Evolutionary conservation across 179 eudicot species (phyloP), one percentile per base, ranked within the genome.

Genomic region (Silene noctiflora): DNA sequence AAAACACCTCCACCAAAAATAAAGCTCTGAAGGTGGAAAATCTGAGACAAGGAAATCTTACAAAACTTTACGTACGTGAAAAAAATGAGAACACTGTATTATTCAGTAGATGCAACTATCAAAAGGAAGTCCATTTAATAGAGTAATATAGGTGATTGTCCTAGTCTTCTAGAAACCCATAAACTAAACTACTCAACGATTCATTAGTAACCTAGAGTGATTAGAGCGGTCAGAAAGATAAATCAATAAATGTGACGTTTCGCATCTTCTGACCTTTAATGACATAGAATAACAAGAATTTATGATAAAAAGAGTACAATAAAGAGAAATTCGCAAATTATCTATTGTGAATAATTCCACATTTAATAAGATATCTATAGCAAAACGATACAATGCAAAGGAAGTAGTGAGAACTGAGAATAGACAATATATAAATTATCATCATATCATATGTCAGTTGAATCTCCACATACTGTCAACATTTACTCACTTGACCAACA

Each of bases 401-500:
- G 10, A 51, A 51, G n/a, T 51, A 51, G 9, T 51, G 56, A 51
- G 56, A 14, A 51, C n/a, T 51, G 13, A 13, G 3, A 33, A 33
- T 46, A 46, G n/a, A 51, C 56, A 11, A 11, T 51, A 51, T 3
- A 51, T 51, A 51, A 51, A 59, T 59, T 59, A n/a, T 9, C 63
- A 59, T 59, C 5, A 20, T 19, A n/a, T 21, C 65, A 27, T 20
- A 27, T 20, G 11, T 20, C 29, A 20, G 65, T 61, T 61, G 27
- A 61, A 61, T 61, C 65, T 66, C 44, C 70, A 17, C 9, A 33
- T 33, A 19, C 13, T 66, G 22, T 29, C 70, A 66, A 33, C 46
- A n/a, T 17, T 66, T 48, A 17, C 70, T 66, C 70, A 66, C 35
- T 16, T 33, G 70, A 33, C 70, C n/a, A 5, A 66, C 48, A 66